These are phyloP conservation scores for Leccinum variicolor DNA, from an alignment of 768 basidiomycete species.

Conservation along the genomic window DNA sequence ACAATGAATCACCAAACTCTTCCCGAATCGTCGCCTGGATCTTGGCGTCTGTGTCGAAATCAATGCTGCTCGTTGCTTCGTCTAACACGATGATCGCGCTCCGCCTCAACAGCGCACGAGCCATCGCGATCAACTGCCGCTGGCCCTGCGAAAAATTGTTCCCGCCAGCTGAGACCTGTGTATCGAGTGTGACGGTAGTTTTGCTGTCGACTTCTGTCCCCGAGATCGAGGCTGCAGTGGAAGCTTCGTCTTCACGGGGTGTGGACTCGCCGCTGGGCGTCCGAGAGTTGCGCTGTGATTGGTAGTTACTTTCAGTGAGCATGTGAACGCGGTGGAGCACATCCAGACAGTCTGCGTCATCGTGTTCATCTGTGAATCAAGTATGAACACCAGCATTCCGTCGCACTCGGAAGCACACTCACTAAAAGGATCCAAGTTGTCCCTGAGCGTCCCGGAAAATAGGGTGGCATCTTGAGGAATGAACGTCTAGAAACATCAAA, in stretches of 20 bases:
- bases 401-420: background rate
- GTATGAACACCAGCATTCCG: background rate
- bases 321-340: constrained; percentile 82
- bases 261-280: constrained; percentile 45
- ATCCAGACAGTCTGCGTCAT: constrained; percentile 76
- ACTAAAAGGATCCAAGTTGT: constrained; percentile 75
- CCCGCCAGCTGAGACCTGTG: constrained; percentile 81
- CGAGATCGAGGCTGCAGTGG: constrained; percentile 38
- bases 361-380: constrained; percentile 56
- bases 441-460: constrained; percentile 76
- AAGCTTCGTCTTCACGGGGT: constrained; percentile 37
- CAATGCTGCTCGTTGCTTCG: constrained; percentile 84
- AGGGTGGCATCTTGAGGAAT: constrained; percentile 76
- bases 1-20: constrained; percentile 72
- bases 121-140: constrained; percentile 84
- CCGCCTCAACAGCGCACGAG: constrained; percentile 68
- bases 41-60: constrained; percentile 85
- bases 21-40: constrained; percentile 86
- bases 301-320: constrained; percentile 47
- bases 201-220: constrained; percentile 56
- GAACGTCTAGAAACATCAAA: constrained; percentile 53
- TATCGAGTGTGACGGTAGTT: constrained; percentile 62
- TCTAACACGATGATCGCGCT: constrained; percentile 76
- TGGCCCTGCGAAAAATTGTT: constrained; percentile 93
- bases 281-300: constrained; percentile 50